A percentile compares a stretch with the other conserved stretches of the same genome.
Conservation (phyloP, 352 stramenopile species). For the Phytopythium sindhum region DNA sequence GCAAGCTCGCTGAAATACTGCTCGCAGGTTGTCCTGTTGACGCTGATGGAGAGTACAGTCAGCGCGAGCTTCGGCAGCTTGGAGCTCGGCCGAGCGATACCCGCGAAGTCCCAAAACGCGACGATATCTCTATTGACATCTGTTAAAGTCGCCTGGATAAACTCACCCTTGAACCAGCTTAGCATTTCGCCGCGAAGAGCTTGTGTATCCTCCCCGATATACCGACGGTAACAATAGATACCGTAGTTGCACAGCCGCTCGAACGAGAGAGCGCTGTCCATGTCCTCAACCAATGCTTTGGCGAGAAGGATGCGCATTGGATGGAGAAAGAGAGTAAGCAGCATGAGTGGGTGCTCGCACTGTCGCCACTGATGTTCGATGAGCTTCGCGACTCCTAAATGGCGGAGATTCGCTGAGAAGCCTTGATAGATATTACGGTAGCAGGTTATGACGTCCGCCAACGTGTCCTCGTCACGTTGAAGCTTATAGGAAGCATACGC, state of each 20-base stretch:
- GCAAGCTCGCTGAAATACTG: slow-evolving; percentile 20
- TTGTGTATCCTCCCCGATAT: neutral
- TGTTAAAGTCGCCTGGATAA: no score
- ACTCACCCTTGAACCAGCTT: neutral
- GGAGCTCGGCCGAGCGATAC: neutral
- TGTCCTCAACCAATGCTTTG: neutral
- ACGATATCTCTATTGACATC: no score
- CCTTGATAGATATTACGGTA: neutral
- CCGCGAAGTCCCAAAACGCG: neutral
- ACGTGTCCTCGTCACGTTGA: neutral
- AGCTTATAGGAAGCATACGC: neutral
- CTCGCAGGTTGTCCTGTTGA: slow-evolving; percentile 19
- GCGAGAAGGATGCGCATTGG: neutral
- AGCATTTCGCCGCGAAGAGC: neutral
- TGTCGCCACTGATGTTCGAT: neutral
- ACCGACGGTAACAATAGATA: neutral
- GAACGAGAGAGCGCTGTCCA: neutral
- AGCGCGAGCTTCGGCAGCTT: slow-evolving; percentile 16
- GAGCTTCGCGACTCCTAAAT: neutral
- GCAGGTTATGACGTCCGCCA: neutral
- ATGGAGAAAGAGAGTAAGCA: neutral
- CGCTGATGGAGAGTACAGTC: slow-evolving; percentile 13
- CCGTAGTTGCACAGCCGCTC: neutral
- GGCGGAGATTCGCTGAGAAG: neutral
- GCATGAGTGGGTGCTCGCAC: neutral